Evolutionary conservation across 2,329 filamentous ascomycete species (phyloP).

Genomic region (Diaporthe sp.): DNA sequence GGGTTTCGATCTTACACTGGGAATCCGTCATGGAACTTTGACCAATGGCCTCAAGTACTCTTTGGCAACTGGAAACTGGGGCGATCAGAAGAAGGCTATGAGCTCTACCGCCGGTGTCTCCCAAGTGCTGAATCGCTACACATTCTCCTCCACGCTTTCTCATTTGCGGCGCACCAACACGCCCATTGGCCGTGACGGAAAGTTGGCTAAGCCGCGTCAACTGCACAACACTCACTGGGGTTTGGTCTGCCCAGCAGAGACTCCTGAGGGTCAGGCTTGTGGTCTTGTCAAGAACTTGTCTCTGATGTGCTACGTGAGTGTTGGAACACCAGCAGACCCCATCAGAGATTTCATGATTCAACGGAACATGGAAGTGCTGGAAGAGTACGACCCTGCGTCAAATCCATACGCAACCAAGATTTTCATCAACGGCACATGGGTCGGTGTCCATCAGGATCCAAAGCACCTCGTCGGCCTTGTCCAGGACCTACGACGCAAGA

Average conservation of each 20-base stretch:
- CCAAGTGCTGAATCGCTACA: conserved; percentile 97
- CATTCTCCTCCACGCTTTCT: conserved; percentile 94
- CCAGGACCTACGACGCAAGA: conserved; percentile 81
- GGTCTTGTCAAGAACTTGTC: conserved; percentile 98
- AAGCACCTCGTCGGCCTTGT: conserved; percentile 86
- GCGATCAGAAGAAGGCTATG: conserved; percentile 98
- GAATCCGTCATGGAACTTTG: conserved; percentile 90
- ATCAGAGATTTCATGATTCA: conserved; percentile 97
- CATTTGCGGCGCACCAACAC: conserved; percentile 98
- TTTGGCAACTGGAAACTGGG: conserved; percentile 98
- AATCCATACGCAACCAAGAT: conserved; percentile 97
- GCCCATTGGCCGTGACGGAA: conserved; percentile 96
- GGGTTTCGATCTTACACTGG: conserved; percentile 91
- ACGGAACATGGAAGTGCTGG: conserved; percentile 94
- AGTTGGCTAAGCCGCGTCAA: conserved; percentile 97
- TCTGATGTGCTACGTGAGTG: conserved; percentile 98
- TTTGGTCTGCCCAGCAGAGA: conserved; percentile 95
- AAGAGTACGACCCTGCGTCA: conserved; percentile 90
- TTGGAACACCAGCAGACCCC: conserved; percentile 90
- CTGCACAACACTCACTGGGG: conserved; percentile 99
- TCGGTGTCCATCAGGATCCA: conserved; percentile 92
- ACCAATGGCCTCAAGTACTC: conserved; percentile 98
- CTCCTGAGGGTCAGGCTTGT: conserved; percentile 97
- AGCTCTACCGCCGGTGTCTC: conserved; percentile 97
- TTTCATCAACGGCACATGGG: conserved; percentile 98